Percentiles rank a stretch among this genome's conserved stretches.
phyloP scores from a whole-genome alignment of 352 stramenopile genomes.

The Hyaloperonospora arabidopsidis region DNA sequence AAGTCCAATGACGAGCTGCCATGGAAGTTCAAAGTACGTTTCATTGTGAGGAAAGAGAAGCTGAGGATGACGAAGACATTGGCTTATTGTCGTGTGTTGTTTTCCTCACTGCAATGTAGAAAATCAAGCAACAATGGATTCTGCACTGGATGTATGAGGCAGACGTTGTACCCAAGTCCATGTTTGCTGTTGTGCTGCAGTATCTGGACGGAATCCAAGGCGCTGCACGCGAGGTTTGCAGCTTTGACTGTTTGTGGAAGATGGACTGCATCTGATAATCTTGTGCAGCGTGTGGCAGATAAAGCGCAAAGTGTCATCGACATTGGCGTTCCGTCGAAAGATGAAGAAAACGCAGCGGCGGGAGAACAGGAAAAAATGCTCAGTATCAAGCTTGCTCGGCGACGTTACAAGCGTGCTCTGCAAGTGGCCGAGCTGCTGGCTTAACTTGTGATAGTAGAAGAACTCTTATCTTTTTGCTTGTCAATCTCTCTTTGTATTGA shows the following conservation, averaged over 20 bases:
- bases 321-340: slow-evolving; percentile 43
- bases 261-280: not conserved
- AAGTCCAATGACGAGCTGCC: slow-evolving; percentile 43
- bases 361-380: slow-evolving; percentile 53
- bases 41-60: not conserved
- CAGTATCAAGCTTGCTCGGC: slow-evolving; percentile 43
- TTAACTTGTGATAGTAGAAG: slow-evolving; percentile 24
- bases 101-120: slow-evolving; percentile 26
- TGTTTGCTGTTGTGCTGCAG: slow-evolving; percentile 66
- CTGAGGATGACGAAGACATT: not conserved
- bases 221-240: slow-evolving; percentile 41
- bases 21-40: slow-evolving; percentile 76
- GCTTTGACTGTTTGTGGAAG: slow-evolving; percentile 1
- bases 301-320: slow-evolving; percentile 70
- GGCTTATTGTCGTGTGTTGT: slow-evolving; percentile 8
- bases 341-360: slow-evolving; percentile 25
- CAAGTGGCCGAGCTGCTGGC: slow-evolving; percentile 67
- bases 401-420: slow-evolving; percentile 73
- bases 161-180: slow-evolving; percentile 71
- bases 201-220: slow-evolving; percentile 70
- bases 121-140: slow-evolving; percentile 80
- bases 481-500: slow-evolving; percentile 1
- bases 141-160: slow-evolving; percentile 78
- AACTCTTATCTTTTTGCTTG: slow-evolving; percentile 17
- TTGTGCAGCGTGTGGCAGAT: slow-evolving; percentile 51